Evolutionary conservation across 352 stramenopile species (phyloP), one percentile per base, ranked within the genome.

Genomic region (Globisporangium middletonii): DNA sequence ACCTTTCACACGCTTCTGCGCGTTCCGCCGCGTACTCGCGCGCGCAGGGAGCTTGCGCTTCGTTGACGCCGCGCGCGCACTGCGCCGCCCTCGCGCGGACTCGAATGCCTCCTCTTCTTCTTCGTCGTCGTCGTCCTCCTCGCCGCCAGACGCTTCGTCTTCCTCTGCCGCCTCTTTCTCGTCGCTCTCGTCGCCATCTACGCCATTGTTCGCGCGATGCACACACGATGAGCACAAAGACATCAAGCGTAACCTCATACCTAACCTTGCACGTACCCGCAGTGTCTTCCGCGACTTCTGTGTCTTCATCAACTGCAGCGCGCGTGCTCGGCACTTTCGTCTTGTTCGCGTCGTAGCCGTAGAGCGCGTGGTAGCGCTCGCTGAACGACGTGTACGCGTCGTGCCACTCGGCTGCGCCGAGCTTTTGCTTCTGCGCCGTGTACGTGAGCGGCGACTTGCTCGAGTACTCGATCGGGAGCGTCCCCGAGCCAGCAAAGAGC

Each of bases 391-490:
- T 69, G 64, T 84, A 92, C n/a, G 78, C 69, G 38, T 83, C 72
- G 42, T 76, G 78, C 82, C 82, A 92, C 57, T 83, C 73, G 49
- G 75, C 63, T 9, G 67, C 44, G 13, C 76, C 64, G 27, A 67
- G 75, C 27, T 82, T 72, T 33, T 77, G 69, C 58, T 70, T 80
- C 57, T 82, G 72, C 19, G 71, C 59, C 1, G 70, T 62, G 30
- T 87, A 55, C 19, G 79, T 67, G 23, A 74, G 66, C 4, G 82
- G 68, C 57, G 78, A 76, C 53, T 87, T 86, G 69, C 72, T 92
- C 50, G 82, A 89, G 63, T 86, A 92, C 63, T 92, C 81, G 51
- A 92, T 89, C 18, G 79, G 79, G 2, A 92, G 69, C 38, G 81
- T 89, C 18, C 81, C 81, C 1, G 67, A 56, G 2, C 77, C 77